phyloP scores from a whole-genome alignment of 345 rosid genomes.

The Corchorus olitorius region DNA sequence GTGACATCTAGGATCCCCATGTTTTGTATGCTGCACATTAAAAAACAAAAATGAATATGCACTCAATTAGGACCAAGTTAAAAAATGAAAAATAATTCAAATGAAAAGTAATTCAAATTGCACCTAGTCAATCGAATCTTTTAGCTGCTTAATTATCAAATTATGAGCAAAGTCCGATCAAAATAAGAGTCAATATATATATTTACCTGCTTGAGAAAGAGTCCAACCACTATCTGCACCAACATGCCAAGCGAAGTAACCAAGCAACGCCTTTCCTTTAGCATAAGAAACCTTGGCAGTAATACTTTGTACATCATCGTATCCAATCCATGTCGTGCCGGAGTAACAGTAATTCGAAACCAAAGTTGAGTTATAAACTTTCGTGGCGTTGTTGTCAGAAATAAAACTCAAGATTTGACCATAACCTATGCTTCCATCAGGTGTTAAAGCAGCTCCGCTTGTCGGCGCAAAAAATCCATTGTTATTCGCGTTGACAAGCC shows the following conservation, averaged over 20 bases:
- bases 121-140: too few species aligned
- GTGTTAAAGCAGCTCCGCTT: conserved; percentile 35
- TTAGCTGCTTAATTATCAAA: background rate
- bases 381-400: conserved; percentile 25
- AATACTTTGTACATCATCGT: conserved; percentile 45
- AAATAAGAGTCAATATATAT: background rate
- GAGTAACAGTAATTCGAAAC: conserved; percentile 47
- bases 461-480: conserved; percentile 58
- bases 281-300: conserved; percentile 52
- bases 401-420: conserved; percentile 36
- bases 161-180: background rate
- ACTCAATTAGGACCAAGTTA: too few species aligned
- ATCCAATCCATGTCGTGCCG: conserved; percentile 46
- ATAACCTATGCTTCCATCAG: conserved; percentile 38
- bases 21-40: too few species aligned
- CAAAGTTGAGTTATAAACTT: conserved; percentile 38
- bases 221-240: conserved; percentile 52
- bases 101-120: too few species aligned
- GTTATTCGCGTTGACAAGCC: conserved; percentile 43
- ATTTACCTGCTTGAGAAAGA: conserved; percentile 43
- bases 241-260: conserved; percentile 80
- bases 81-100: too few species aligned
- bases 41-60: too few species aligned
- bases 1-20: too few species aligned
- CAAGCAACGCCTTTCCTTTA: conserved; percentile 51